Evolutionary conservation across 257 asterid species (phyloP), one percentile per base, ranked within the genome.

Genomic region (Solanum pennellii): DNA sequence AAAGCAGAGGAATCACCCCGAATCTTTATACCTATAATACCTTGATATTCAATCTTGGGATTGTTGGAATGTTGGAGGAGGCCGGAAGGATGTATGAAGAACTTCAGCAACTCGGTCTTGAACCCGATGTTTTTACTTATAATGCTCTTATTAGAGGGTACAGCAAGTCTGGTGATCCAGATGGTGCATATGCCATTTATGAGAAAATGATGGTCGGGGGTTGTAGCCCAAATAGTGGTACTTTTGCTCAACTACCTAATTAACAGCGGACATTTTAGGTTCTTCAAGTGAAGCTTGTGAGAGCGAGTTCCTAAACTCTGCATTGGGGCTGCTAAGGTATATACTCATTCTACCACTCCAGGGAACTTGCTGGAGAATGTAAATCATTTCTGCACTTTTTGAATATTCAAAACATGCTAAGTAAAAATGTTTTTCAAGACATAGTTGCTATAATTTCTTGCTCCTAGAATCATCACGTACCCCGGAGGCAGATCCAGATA

Each of bases 211-310:
- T 94, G 96, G 94, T 92, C 9, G 95, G 93, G 73, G 98, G 98
- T 4, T 97, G 98, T 76, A 86, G 86, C 88, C 99, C 99, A 42
- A 95, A 97, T 90, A 86, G 90, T 12, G 97, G 94, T 44, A 97
- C 99, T 8, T 95, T 94, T 90, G 98, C 98, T 3, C 98, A 93
- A 89, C 96, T 97, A 83, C 99, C 99, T n/a, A 97, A 96, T 86
- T 93, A 87, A 90, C 62, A 14, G 39, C 3, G 15, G 76, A 76
- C 71, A 13, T 31, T 45, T 73, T 75, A 65, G n/a, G 72, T 82
- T 80, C 80, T 35, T 72, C 71, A 47, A 31, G 69, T 73, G 84
- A 39, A 73, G 68, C 83, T 52, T 62, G 73, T 66, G 80, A 66
- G 82, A 65, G 9, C 45, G 29, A 68, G 71, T 52, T 29, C 71